Conservation (phyloP, 139 green algal species). For the Chlorella sp. region DNA sequence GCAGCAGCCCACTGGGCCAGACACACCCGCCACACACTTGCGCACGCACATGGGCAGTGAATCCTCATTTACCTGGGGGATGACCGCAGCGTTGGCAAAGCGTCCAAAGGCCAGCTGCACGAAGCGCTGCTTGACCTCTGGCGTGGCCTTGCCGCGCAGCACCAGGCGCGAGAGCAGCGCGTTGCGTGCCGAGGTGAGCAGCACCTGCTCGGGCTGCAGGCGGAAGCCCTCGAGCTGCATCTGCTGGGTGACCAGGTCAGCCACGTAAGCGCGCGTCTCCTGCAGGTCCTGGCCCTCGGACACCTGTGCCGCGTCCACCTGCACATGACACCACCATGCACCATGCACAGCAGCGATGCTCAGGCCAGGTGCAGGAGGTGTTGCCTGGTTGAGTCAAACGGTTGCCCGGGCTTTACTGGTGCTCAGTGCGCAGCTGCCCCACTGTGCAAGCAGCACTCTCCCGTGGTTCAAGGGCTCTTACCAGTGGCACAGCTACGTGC, state of each 20-base stretch:
- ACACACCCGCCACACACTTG: no score
- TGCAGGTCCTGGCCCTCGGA: slow-evolving; percentile 47
- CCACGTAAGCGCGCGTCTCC: slow-evolving; percentile 47
- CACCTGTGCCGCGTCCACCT: slow-evolving; percentile 35
- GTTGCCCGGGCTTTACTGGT: no score
- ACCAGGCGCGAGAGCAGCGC: slow-evolving; percentile 60
- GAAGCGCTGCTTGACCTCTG: slow-evolving; percentile 37
- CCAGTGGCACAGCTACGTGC: no score
- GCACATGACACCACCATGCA: no score
- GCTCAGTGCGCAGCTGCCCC: no score
- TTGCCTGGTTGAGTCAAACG: no score
- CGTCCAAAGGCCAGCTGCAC: slow-evolving; percentile 48
- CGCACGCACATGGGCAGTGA: no score
- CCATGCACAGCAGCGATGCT: no score
- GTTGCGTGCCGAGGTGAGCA: slow-evolving; percentile 61
- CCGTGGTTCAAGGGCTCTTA: no score
- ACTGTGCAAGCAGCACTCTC: no score
- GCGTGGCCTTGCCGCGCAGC: slow-evolving; percentile 25
- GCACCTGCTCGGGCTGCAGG: slow-evolving; percentile 55
- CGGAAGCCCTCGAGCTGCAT: slow-evolving; percentile 35
- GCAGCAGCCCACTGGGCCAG: no score
- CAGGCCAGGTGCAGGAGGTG: no score
- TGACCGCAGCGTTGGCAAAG: slow-evolving; percentile 15
- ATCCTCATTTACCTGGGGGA: background rate
- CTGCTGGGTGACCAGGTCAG: slow-evolving; percentile 43